phyloP scores from a whole-genome alignment of 345 rosid genomes.

The Streptanthus diversifolius region DNA sequence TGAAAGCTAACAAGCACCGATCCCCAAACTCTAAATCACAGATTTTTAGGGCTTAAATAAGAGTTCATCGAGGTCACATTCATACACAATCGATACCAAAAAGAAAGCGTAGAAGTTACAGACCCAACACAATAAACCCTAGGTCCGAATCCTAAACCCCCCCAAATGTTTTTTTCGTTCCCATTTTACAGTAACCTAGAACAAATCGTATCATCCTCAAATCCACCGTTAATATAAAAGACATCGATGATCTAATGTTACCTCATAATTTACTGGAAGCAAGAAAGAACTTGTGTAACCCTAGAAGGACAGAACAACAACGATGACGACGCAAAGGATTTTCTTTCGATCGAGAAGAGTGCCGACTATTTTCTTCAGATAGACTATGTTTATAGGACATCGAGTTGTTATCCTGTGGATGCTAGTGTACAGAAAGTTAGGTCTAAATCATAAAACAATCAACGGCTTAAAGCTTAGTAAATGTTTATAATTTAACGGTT shows the following conservation, averaged over 20 bases:
- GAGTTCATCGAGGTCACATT: neutral
- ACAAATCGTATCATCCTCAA: neutral
- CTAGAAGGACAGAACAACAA: constrained; percentile 9
- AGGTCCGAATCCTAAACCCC: constrained; percentile 6
- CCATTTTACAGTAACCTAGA: neutral
- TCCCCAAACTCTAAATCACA: neutral
- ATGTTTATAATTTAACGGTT: neutral
- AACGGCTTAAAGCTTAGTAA: neutral
- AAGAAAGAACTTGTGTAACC: constrained; percentile 13
- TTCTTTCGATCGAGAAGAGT: constrained; percentile 17
- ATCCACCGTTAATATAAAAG: neutral
- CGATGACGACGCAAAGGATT: constrained; percentile 11
- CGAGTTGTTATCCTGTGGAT: neutral
- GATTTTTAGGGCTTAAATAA: neutral
- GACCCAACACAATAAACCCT: constrained; percentile 19
- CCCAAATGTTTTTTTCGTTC: neutral
- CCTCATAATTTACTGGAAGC: constrained; percentile 25
- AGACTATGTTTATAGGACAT: constrained; percentile 15
- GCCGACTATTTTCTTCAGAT: neutral
- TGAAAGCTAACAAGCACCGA: neutral
- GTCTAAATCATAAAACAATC: neutral
- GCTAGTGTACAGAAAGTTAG: neutral
- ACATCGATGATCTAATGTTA: neutral
- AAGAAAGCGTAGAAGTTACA: neutral
- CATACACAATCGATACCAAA: neutral